phyloP scores from a whole-genome alignment of 441 rosid genomes.

The Pelargonium fulgidum region DNA sequence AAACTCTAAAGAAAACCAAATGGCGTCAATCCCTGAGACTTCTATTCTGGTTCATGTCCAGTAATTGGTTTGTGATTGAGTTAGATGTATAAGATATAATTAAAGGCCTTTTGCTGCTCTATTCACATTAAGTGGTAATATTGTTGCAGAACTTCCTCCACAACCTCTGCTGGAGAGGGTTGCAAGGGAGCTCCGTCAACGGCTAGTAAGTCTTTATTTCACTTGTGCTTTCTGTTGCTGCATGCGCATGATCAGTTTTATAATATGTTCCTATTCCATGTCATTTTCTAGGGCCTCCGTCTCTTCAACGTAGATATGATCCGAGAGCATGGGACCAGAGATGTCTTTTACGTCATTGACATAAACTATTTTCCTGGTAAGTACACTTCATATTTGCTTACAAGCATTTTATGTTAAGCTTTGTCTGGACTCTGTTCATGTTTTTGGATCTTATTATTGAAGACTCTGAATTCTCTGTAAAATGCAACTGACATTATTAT shows the following conservation, averaged over 20 bases:
- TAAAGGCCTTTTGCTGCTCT: background rate
- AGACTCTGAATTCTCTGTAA: background rate
- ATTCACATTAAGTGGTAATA: slow-evolving; percentile 12
- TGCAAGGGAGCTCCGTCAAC: slow-evolving; percentile 67
- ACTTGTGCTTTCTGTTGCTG: background rate
- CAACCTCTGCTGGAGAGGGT: slow-evolving; percentile 69
- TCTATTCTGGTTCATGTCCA: background rate
- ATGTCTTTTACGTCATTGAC: slow-evolving; percentile 55
- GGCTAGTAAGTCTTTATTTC: slow-evolving; percentile 45
- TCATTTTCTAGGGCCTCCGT: slow-evolving; percentile 38
- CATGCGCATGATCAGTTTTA: background rate
- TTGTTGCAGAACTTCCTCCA: slow-evolving; percentile 78
- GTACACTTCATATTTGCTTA: slow-evolving; percentile 5
- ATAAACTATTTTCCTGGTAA: slow-evolving; percentile 69
- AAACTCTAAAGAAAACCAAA: background rate
- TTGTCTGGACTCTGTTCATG: too few relatives aligned
- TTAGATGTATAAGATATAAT: background rate
- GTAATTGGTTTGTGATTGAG: background rate
- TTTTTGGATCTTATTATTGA: too few relatives aligned
- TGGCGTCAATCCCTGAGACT: background rate
- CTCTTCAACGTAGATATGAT: slow-evolving; percentile 61
- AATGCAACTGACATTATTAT: too few relatives aligned
- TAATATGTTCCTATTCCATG: background rate
- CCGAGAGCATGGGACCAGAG: slow-evolving; percentile 56
- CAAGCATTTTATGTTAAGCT: background rate